Evolutionary conservation across 2,329 filamentous ascomycete genomes (phyloP).

Genomic region (Lasiodiplodia gonubiensis): DNA sequence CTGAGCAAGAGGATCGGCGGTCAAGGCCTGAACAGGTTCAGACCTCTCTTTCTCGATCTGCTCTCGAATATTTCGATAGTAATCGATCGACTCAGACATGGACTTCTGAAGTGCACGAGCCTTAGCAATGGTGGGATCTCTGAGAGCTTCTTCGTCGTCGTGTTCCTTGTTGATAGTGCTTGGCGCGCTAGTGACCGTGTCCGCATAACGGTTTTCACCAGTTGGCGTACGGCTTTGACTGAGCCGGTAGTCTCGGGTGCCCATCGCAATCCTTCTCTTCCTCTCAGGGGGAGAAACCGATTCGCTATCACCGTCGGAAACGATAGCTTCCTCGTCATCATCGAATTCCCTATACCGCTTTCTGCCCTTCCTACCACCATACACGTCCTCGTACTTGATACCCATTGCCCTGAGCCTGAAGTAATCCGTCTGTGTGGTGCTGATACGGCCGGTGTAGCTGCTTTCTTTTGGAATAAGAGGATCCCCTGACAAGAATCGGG

Average conservation of each 20-base stretch:
- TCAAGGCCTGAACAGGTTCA: background rate
- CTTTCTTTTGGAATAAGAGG: constrained; percentile 27
- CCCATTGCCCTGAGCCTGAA: constrained; percentile 58
- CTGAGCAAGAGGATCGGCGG: constrained; percentile 16
- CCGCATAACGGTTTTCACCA: constrained; percentile 16
- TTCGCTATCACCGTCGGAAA: background rate
- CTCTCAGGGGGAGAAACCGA: constrained; percentile 17
- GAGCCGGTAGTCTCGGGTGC: constrained; percentile 3
- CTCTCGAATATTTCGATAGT: constrained; percentile 16
- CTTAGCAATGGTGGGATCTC: constrained; percentile 44
- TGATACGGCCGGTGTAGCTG: constrained; percentile 39
- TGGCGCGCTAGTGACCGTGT: constrained; percentile 29
- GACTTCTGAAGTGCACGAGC: constrained; percentile 39
- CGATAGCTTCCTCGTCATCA: constrained; percentile 29
- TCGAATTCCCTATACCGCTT: constrained; percentile 36
- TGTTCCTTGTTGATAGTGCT: constrained; percentile 26
- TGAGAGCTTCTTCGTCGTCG: constrained; percentile 34
- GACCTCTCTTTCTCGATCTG: background rate
- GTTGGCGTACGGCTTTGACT: constrained; percentile 25
- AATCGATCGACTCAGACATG: constrained; percentile 32
- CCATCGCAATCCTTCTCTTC: constrained; percentile 18
- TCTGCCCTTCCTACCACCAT: constrained; percentile 32
- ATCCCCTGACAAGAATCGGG: constrained; percentile 19
- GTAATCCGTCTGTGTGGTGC: constrained; percentile 57
- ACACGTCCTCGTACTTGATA: constrained; percentile 44